Base-by-base conservation (phyloP, 345 rosid species). In the Acer saccharum region DNA sequence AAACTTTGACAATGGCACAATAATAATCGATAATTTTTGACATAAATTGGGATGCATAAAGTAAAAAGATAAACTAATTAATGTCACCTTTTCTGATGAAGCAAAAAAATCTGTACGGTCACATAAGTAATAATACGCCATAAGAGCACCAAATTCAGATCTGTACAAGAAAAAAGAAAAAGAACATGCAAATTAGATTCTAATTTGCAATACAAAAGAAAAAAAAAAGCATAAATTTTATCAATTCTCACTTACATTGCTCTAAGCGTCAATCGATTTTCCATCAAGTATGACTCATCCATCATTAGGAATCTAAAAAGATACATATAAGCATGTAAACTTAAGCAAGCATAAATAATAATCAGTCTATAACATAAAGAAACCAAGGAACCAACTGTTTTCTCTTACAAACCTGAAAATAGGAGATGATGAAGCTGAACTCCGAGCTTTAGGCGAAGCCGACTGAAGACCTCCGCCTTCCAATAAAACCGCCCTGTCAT, bases 271-370 rank as follows among this genome's bases (percentile, higher is more conserved):
- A 87, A 75, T 41, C 98, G 89, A 68, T 92, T 92, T 68, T 96
- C 99, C 54, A 88, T 71, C 90, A 96, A 84, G 89, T 94, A 96
- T 7, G 92, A 87, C 86, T 91, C 94, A 23, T 96, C 99, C 98
- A 96, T 86, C 72, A 81, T 75, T 70, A 89, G 73, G 76, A 96
- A 94, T 83, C 99, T 96, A 86, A 69, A 64, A 62, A 76, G 18
- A 75, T 44, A 55, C 41, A 67, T 54, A 74, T n/a, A 60, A 74
- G 55, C 72, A 32, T 18, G 69, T 23, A 35, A 71, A 67, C 66
- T 21, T 60, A 74, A 18, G 62, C 29, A 64, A 0, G 14, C 20
- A 58, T 48, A 72, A 55, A 14, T 25, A 11, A 21, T 65, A 52
- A 62, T 27, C 25, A 44, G 10, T 10, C 41, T 72, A 68, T 32